These are phyloP conservation scores for Mucor mucedo DNA, from an alignment of 371 early-diverging fungal genomes.

Conservation along the genomic window DNA sequence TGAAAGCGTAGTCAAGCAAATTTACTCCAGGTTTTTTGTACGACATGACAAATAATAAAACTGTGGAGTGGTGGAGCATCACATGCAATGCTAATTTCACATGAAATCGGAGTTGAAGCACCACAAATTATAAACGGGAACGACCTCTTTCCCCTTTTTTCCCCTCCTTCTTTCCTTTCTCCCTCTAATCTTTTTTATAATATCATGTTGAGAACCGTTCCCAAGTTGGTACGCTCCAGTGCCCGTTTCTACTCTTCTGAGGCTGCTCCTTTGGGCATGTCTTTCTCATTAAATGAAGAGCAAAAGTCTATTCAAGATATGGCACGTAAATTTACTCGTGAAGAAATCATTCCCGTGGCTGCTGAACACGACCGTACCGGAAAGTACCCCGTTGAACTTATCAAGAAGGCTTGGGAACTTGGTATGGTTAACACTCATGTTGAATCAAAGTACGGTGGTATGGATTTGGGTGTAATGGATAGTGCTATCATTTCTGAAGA, in stretches of 20 bases:
- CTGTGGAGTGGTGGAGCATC: neutral
- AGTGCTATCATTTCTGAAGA: slow-evolving; percentile 85
- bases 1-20: too few species aligned
- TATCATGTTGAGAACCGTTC: slow-evolving; percentile 19
- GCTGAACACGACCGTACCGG: slow-evolving; percentile 94
- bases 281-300: slow-evolving; percentile 81
- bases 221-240: slow-evolving; percentile 5
- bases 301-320: slow-evolving; percentile 88
- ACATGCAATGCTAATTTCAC: slow-evolving; percentile 15
- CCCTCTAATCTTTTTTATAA: neutral
- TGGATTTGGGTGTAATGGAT: slow-evolving; percentile 83
- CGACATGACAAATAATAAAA: slow-evolving; percentile 6
- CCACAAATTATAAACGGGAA: neutral
- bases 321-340: slow-evolving; percentile 91
- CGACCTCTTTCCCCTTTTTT: neutral
- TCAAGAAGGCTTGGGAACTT: slow-evolving; percentile 96
- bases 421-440: slow-evolving; percentile 95
- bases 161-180: neutral
- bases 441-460: slow-evolving; percentile 87
- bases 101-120: slow-evolving; percentile 14
- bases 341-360: slow-evolving; percentile 93
- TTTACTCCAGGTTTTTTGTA: neutral
- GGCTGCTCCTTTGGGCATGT: slow-evolving; percentile 35
- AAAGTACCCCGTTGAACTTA: slow-evolving; percentile 89
- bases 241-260: slow-evolving; percentile 21